Evolutionary conservation across 345 rosid genomes (phyloP), one percentile per base, ranked within the genome.

Genomic region (Eucalyptus marginata): DNA sequence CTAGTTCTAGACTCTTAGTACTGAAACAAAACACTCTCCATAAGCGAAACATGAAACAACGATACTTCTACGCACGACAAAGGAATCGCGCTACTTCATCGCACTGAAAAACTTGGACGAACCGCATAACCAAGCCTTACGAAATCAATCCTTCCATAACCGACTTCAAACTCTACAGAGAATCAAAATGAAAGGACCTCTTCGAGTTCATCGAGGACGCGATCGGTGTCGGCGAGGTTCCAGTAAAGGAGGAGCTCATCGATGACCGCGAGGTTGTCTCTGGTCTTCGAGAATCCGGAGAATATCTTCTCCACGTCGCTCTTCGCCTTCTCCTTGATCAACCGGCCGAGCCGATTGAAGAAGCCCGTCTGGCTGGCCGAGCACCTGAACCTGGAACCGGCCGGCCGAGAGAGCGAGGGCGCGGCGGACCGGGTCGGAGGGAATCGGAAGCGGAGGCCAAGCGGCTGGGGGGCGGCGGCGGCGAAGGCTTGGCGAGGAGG

Each of bases 171-270:
- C 46, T 71, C 83, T 71, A 71, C 83, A 71, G 46, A 71, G 13
- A 71, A 71, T 71, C 12, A 71, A 10, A 36, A 71, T 17, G 33
- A 47, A 66, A 50, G 49, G 49, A 97, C 99, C 98, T 96, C 99
- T 94, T 97, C 99, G 40, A 97, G 94, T 58, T 96, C 98, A 91
- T 97, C 99, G 87, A 96, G 98, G 88, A 97, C 97, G 71, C 95
- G 93, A 94, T 97, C 99, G 22, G 98, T 96, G 86, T 97, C 98
- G 31, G 96, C 93, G 31, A 97, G 98, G 93, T 97, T 97, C 99
- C 98, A 97, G 92, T 94, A 97, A 51, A 97, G 97, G 20, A 97
- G 93, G 56, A 97, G 98, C 92, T 97, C 98, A 81, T 97, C 99
- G 71, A 97, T 93, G 86, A 96, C 99, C 59, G 98, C 98, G 80